Base-by-base conservation (phyloP, 2,329 filamentous ascomycete species). In the Curvularia sp. region DNA sequence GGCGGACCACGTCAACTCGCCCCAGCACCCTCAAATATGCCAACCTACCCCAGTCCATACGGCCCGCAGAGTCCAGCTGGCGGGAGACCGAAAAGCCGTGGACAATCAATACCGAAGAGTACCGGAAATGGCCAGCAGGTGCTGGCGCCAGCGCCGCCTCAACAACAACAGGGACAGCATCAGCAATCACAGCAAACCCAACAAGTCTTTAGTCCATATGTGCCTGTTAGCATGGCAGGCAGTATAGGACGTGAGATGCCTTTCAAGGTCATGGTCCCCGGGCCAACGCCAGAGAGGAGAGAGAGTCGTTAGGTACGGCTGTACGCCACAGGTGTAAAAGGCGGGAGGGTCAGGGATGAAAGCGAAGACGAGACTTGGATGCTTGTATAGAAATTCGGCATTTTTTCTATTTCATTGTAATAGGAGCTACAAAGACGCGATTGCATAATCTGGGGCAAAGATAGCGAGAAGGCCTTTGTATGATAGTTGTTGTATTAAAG, bases 201-300 rank as follows among this genome's bases (percentile, higher is more conserved):
- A 25, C 55, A 53, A 38, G 69, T 72, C 58, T 64, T 67, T 12
- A 70, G 67, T 36, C 67, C 72, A 4, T 73, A 72, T 46, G 65
- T 68, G 27, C 70, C 70, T 4, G 46, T 69, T 36, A 59, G 39
- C 9, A 25, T 60, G 39, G 55, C 55, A 27, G 57, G 62, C 21
- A 53, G 57, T 5, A 53, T 60, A 36, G 70, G 53, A 9, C 42
- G 55, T 3, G 55, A 72, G 38, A 68, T 70, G 63, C 64, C 70
- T 3, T 75, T 74, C 53, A 74, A 74, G 46, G 68, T 74, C 15
- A 67, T 74, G 63, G 52, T 74, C 6, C 71, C 72, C 2, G 71
- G 71, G 12, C 67, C 66, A 18, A 54, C 71, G 27, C 66, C 68
- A 19, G 71, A 68, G 38, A 57, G 68, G 56, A 66, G 69, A 49